phyloP scores from a whole-genome alignment of 805 yeast genomes.

The Starmera amethionina region DNA sequence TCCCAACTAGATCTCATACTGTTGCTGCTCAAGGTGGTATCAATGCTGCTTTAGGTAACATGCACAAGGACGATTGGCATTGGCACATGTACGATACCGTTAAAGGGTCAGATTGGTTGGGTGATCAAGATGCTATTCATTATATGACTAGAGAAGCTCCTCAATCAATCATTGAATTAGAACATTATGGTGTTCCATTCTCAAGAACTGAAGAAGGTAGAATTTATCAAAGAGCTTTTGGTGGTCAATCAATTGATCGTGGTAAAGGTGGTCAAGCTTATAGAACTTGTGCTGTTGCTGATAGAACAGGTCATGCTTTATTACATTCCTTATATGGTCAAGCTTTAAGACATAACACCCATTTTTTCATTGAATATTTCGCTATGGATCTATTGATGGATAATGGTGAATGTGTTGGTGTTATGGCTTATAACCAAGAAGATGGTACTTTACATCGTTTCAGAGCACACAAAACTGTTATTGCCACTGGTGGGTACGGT shows the following conservation, averaged over 20 bases:
- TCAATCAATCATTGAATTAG: slow-evolving; percentile 87
- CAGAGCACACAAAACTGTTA: slow-evolving; percentile 91
- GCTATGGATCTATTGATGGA: slow-evolving; percentile 92
- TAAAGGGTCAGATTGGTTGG: slow-evolving; percentile 98
- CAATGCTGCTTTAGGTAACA: slow-evolving; percentile 96
- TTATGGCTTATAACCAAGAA: slow-evolving; percentile 95
- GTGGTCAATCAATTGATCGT: slow-evolving; percentile 91
- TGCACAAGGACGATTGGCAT: slow-evolving; percentile 98
- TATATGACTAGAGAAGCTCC: slow-evolving; percentile 99
- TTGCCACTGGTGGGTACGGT: slow-evolving; percentile 99
- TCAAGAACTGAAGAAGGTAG: slow-evolving; percentile 95
- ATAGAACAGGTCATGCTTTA: slow-evolving; percentile 97
- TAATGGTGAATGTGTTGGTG: slow-evolving; percentile 94
- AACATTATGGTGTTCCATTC: slow-evolving; percentile 97
- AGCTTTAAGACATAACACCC: slow-evolving; percentile 92
- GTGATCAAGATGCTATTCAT: slow-evolving; percentile 98
- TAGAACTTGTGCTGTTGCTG: slow-evolving; percentile 99
- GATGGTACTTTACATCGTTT: slow-evolving; percentile 98
- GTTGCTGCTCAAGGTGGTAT: slow-evolving; percentile 99
- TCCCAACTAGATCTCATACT: slow-evolving; percentile 97
- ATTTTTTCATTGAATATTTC: slow-evolving; percentile 94
- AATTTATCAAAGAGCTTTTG: slow-evolving; percentile 97
- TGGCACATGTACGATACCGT: slow-evolving; percentile 99
- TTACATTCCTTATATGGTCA: slow-evolving; percentile 95
- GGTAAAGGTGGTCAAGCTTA: slow-evolving; percentile 99